Base-by-base conservation (phyloP, 768 basidiomycete species). In the Tulasnella sp. region DNA sequence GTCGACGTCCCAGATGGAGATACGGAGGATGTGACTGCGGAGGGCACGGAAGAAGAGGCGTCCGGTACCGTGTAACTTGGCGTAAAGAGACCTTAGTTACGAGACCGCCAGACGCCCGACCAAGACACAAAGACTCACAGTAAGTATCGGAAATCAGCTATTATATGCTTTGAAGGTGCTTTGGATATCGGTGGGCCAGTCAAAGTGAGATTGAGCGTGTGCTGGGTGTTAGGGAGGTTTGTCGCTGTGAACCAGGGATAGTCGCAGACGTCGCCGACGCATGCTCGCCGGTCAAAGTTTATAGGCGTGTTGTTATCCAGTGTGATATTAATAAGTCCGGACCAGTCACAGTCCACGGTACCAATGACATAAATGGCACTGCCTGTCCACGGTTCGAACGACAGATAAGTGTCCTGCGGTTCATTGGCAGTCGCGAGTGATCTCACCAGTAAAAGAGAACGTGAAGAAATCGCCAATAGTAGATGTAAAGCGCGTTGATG, bases 301-400 rank as follows among this genome's bases (percentile, higher is more conserved):
- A 1, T 45, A 1, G 71, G 71, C 11, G 37, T 25, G 9, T 1
- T 40, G 9, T 52, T 52, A 45, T 72, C 71, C 0, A 72, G 71
- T 8, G 22, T 52, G 14, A 72, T 72, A 19, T 40, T 52, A n/a
- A 72, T 72, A 17, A 72, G 42, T 2, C 71, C 71, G 49, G 71
- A 72, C 71, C 71, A 72, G 40, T 72, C 71, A 22, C 71, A 72
- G 71, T 72, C 71, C 22, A 72, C 71, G 1, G 71, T 72, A 19
- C 71, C 71, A 52, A 72, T 72, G 31, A 72, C 71, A 34, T 72
- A 72, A 15, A 72, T 36, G 25, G 42, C 71, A 72, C 31, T 45
- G 5, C 71, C 71, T 72, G 49, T 34, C 9, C n/a, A 40, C 3
- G 29, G 71, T 34, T 31, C 22, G 70, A 29, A n/a, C n/a, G 22